Evolutionary conservation across 495 filamentous ascomycete genomes (phyloP).

Genomic region (Daldinia concentrica): DNA sequence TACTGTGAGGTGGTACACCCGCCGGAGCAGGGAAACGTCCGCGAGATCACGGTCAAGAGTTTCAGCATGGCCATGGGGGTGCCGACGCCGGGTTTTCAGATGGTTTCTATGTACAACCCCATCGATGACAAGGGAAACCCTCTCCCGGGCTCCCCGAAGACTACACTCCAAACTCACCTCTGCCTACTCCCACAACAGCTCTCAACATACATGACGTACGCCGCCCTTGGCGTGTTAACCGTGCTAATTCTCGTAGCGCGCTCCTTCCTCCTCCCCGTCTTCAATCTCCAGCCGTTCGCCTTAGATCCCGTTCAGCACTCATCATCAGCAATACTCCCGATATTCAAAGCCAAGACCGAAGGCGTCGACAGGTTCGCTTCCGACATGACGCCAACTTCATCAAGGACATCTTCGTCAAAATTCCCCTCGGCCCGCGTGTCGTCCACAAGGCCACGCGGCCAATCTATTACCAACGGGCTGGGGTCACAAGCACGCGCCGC

Average conservation of each 20-base stretch:
- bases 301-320: constrained; percentile 46
- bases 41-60: constrained; percentile 94
- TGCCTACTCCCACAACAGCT: constrained; percentile 92
- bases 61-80: constrained; percentile 98
- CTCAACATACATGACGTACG: constrained; percentile 81
- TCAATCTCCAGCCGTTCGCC: constrained; percentile 57
- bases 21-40: constrained; percentile 67
- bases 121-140: constrained; percentile 71
- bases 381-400: constrained; percentile 32
- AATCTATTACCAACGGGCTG: constrained; percentile 31
- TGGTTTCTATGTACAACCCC: constrained; percentile 93
- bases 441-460: constrained; percentile 36
- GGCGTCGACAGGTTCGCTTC: constrained; percentile 51
- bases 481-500: constrained; percentile 20
- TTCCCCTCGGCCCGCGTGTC: constrained; percentile 40
- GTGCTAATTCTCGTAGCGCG: constrained; percentile 67
- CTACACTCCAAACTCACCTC: constrained; percentile 85
- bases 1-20: constrained; percentile 91
- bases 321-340: constrained; percentile 48
- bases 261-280: constrained; percentile 64
- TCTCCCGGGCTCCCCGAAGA: constrained; percentile 50
- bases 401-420: constrained; percentile 40
- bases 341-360: constrained; percentile 59
- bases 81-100: constrained; percentile 82
- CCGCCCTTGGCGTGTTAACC: constrained; percentile 66